Conservation (phyloP, 495 filamentous ascomycete species). For the Parmelia sp. region DNA sequence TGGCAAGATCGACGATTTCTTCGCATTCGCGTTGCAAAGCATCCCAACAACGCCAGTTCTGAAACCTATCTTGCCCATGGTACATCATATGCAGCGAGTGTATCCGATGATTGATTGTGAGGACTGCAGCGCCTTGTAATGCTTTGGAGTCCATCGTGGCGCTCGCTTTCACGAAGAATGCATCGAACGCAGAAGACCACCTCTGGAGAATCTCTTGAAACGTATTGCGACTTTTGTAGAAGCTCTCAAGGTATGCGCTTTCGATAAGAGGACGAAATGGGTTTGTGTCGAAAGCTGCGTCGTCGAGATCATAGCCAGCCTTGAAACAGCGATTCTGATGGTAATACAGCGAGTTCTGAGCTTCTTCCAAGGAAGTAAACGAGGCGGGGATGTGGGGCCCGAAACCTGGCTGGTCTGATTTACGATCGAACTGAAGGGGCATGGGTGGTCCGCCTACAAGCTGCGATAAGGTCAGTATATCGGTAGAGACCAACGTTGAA, state of each 20-base stretch:
- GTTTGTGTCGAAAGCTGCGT: background rate
- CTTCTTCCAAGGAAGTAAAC: slow-evolving; percentile 17
- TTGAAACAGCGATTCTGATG: slow-evolving; percentile 11
- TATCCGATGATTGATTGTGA: background rate
- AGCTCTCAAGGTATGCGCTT: background rate
- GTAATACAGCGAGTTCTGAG: slow-evolving; percentile 12
- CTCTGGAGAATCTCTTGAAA: background rate
- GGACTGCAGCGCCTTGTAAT: background rate
- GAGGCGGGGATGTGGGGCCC: background rate
- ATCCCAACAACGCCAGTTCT: background rate
- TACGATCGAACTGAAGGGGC: background rate
- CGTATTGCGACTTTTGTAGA: background rate
- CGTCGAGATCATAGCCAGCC: background rate
- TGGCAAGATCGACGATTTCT: background rate
- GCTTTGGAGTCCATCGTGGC: background rate
- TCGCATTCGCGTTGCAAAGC: background rate
- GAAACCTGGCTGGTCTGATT: background rate
- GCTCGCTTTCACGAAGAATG: background rate
- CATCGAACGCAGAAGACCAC: background rate
- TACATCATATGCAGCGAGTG: background rate
- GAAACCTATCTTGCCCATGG: background rate
- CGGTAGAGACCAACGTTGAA: background rate
- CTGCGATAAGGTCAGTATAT: background rate
- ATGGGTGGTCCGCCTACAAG: background rate
- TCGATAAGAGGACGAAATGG: background rate